Evolutionary conservation across 116 monocot species (phyloP), one percentile per base, ranked within the genome.

Genomic region (Posidonia oceanica): DNA sequence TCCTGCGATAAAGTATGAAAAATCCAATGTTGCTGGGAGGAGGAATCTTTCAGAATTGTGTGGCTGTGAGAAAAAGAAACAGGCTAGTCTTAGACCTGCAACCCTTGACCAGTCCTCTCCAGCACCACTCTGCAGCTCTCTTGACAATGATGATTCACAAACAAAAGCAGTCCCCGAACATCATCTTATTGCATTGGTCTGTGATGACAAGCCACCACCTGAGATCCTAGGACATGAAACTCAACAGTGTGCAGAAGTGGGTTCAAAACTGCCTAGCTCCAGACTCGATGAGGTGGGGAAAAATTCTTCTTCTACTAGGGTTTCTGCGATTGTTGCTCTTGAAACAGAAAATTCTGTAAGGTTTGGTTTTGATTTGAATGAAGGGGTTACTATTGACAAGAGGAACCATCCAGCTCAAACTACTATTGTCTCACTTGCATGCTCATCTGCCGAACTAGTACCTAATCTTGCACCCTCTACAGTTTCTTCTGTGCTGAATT

Each of bases 341-440:
- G 77, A 44, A 23, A 79, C 70, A 67, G 82, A 76, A 69, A 61
- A 29, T 44, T 52, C 74, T 15, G 23, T 71, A 21, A 87, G 78
- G 70, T 77, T 74, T 72, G 89, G 83, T 29, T 91, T 96, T 75
- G 96, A 96, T 75, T 71, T 96, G 57, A 96, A 96, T 77, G 96
- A 96, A 85, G 91, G 96, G 8, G 75, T 96, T 13, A 67, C 67
- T 54, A 79, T 58, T 51, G 96, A 96, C 63, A 89, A 96, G 51
- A 78, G 23, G 21, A 80, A 79, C 66, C 80, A 75, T 54, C 29
- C 29, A 29, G 29, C 29, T 29, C 29, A 29, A 29, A 29, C 29
- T 0, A 29, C 29, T 29, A 29, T 29, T 29, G 29, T 29, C 29
- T 29, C 29, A 29, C 29, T 29, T 29, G 29, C 29, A 29, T 78